Evolutionary conservation across 345 rosid genomes (phyloP).

Genomic region (Excoecaria cochinchinensis): DNA sequence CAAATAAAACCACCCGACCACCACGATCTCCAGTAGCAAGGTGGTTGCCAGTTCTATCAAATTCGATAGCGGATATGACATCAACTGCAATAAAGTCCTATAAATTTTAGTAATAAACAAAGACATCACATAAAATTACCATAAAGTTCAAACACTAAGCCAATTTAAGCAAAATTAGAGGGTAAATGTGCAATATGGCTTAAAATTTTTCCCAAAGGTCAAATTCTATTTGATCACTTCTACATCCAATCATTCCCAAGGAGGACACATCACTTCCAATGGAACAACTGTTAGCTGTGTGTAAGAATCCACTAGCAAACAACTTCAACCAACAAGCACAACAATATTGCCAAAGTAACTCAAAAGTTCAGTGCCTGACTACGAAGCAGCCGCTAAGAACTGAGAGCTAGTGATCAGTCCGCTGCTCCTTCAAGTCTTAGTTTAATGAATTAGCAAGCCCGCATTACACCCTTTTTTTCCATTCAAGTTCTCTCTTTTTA

Average conservation of each 20-base stretch:
- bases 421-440: background rate
- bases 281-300: background rate
- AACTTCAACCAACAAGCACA: background rate
- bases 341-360: background rate
- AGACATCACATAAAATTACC: background rate
- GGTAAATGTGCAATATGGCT: background rate
- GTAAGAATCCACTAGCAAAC: background rate
- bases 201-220: background rate
- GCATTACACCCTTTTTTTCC: background rate
- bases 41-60: slow-evolving; percentile 74
- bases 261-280: background rate
- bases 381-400: background rate
- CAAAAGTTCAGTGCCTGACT: background rate
- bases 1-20: slow-evolving; percentile 92
- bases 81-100: slow-evolving; percentile 63
- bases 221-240: background rate
- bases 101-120: background rate
- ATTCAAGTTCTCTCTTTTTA: no score
- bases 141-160: background rate
- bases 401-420: background rate
- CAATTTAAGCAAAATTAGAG: background rate
- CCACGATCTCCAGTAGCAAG: slow-evolving; percentile 98
- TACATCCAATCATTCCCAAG: background rate
- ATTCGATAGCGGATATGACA: slow-evolving; percentile 84
- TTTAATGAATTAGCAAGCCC: background rate